Conservation (phyloP, 2,329 filamentous ascomycete genomes). For the Colletotrichum sp. region DNA sequence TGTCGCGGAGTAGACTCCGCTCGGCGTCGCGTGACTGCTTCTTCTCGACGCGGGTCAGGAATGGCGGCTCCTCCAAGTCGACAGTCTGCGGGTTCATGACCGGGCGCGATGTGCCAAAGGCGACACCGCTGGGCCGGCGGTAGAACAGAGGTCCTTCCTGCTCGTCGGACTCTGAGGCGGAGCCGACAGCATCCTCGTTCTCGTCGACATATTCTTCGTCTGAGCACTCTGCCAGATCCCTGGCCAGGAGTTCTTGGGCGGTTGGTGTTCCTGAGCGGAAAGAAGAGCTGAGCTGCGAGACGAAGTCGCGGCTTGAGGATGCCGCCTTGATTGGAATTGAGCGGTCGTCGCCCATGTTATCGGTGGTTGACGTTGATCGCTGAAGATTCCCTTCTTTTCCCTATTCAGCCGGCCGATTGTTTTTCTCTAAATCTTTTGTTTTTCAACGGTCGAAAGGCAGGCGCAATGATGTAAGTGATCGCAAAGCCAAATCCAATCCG, state of each 20-base stretch:
- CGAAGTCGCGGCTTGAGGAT: conserved; percentile 25
- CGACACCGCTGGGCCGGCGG: conserved; percentile 78
- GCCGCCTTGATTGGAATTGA: conserved; percentile 20
- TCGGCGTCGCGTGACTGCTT: conserved; percentile 64
- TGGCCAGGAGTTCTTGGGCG: conserved; percentile 68
- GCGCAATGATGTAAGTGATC: neutral
- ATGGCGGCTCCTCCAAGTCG: conserved; percentile 42
- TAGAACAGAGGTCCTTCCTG: conserved; percentile 62
- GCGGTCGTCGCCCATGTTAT: conserved; percentile 18
- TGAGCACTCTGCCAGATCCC: conserved; percentile 69
- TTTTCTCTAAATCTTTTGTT: neutral
- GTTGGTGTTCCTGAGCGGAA: conserved; percentile 68
- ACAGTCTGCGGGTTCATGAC: conserved; percentile 64
- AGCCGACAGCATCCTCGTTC: conserved; percentile 33
- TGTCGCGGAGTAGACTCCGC: conserved; percentile 67
- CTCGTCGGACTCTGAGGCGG: conserved; percentile 36
- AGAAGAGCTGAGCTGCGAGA: conserved; percentile 46
- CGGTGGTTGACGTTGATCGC: neutral
- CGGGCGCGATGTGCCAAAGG: conserved; percentile 73
- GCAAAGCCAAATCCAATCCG: neutral
- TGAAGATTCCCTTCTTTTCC: neutral
- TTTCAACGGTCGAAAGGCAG: neutral
- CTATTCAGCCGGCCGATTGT: neutral
- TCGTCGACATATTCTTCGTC: conserved; percentile 45
- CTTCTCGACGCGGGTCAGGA: conserved; percentile 60